Base-by-base conservation (phyloP, 139 green algal genomes). In the Pleodorina starrii region DNA sequence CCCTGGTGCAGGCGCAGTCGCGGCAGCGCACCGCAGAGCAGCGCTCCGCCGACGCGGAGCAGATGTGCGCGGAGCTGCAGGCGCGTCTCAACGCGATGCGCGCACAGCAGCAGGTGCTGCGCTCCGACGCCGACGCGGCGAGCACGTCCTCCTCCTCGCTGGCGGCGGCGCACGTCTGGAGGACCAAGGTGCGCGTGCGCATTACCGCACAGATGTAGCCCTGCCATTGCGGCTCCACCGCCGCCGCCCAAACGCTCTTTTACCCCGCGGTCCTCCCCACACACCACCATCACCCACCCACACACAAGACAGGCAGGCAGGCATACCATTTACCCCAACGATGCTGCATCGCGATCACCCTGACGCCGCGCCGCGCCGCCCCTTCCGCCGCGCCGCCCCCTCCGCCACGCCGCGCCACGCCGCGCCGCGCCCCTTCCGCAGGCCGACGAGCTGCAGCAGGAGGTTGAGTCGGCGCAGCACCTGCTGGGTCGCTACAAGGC, bases 381-480 rank as follows among this genome's bases (percentile, higher is more conserved):
- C n/a, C n/a, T n/a, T n/a, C n/a, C n/a, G n/a, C n/a, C n/a, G n/a
- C n/a, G n/a, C n/a, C n/a, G n/a, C n/a, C n/a, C n/a, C n/a, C n/a
- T n/a, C n/a, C n/a, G n/a, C n/a, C n/a, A n/a, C n/a, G n/a, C n/a
- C n/a, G n/a, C n/a, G n/a, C n/a, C n/a, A n/a, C n/a, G n/a, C n/a
- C n/a, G n/a, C n/a, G n/a, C n/a, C n/a, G n/a, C n/a, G n/a, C n/a
- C n/a, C n/a, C n/a, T n/a, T n/a, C n/a, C n/a, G n/a, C 77, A 90
- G 83, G 75, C 78, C 7, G 89, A 90, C 19, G 89, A 90, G 38
- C 75, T 92, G 19, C 83, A 92, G 60, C 46, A 77, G 48, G 89
- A 92, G 75, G n/a, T 87, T 17, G 63, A 92, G 25, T 51, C 74
- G 0, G 23, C 60, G 0, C 75, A 86, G 32, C 90, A 86, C 29